Conservation (phyloP, 2,329 filamentous ascomycete species). For the Podosphaera aphanis region DNA sequence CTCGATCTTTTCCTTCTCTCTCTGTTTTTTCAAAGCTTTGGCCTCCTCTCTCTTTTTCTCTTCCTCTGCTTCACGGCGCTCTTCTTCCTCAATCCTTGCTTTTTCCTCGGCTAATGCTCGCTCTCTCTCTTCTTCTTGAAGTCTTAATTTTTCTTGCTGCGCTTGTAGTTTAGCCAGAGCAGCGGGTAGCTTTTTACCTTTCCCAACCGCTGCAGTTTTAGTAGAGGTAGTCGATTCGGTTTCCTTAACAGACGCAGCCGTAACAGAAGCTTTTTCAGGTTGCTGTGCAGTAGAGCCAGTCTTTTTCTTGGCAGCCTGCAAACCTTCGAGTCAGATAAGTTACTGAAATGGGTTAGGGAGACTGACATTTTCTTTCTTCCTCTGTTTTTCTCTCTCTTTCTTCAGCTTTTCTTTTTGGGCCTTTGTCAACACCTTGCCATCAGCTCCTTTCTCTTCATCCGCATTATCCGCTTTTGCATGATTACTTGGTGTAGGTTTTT, state of each 20-base stretch:
- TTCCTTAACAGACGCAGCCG: conserved; percentile 24
- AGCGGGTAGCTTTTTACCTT: conserved; percentile 74
- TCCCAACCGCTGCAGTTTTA: conserved; percentile 28
- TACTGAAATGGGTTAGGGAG: not conserved
- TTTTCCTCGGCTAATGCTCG: conserved; percentile 36
- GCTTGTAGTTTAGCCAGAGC: conserved; percentile 52
- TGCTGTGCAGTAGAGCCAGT: conserved; percentile 30
- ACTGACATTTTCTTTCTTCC: conserved; percentile 87
- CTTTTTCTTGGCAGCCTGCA: conserved; percentile 68
- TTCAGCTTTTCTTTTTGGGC: conserved; percentile 96
- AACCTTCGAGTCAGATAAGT: not conserved
- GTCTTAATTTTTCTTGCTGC: conserved; percentile 57
- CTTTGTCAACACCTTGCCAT: conserved; percentile 67
- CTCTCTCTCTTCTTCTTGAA: conserved; percentile 39
- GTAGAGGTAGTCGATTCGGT: conserved; percentile 20
- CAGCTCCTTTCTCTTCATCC: conserved; percentile 28
- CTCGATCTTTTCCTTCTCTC: conserved; percentile 66
- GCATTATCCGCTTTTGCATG: conserved; percentile 19
- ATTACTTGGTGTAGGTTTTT: conserved; percentile 23
- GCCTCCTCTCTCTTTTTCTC: conserved; percentile 45
- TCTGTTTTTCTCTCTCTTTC: conserved; percentile 95
- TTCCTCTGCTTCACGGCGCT: conserved; percentile 42
- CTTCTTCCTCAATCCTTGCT: conserved; percentile 39
- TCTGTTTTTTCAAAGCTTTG: conserved; percentile 59
- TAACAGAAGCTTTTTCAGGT: conserved; percentile 16